Evolutionary conservation across 345 rosid species (phyloP), one percentile per base, ranked within the genome.

Genomic region (Streptanthus diversifolius): DNA sequence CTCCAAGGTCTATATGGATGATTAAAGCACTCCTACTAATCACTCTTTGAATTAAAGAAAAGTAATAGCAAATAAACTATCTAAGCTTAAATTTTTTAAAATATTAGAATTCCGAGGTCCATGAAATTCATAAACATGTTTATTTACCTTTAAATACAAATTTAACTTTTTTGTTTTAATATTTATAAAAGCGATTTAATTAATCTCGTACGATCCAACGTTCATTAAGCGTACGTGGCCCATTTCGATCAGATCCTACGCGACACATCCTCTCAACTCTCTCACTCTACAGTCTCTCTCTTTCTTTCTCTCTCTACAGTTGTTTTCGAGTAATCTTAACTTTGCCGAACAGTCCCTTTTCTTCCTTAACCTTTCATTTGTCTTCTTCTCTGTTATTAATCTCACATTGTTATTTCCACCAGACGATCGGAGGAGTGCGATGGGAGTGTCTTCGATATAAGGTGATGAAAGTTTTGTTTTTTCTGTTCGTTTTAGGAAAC

Each of bases 171-270:
- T n/a, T 21, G 5, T 39, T 7, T 12, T 10, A 15, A 12, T 39
- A 11, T 62, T 19, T 10, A 24, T 8, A 32, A 41, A 21, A 61
- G 37, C 2, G 3, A 15, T 12, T 53, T 2, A 8, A 61, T 22
- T 58, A 47, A 68, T 51, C 37, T 70, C 30, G 68, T 66, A 56
- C 68, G 76, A 61, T 61, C 70, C 72, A 77, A 71, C 80, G 79
- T 68, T 63, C 68, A 72, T 68, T 43, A 48, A 55, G 62, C 78
- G 75, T 74, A 76, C 82, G 79, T 82, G 82, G 75, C 80, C 68
- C 83, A 77, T 56, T 25, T 24, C 10, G 14, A 62, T 80, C 84
- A 76, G 78, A 67, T 63, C 68, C 27, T 30, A 60, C 76, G 82
- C 83, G 83, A 83, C 83, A 72, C 75, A 52, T 60, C 14, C 3